These are phyloP conservation scores for Cryptococcus wingfieldii DNA, from an alignment of 1,284 basidiomycete species.

Conservation along the genomic window DNA sequence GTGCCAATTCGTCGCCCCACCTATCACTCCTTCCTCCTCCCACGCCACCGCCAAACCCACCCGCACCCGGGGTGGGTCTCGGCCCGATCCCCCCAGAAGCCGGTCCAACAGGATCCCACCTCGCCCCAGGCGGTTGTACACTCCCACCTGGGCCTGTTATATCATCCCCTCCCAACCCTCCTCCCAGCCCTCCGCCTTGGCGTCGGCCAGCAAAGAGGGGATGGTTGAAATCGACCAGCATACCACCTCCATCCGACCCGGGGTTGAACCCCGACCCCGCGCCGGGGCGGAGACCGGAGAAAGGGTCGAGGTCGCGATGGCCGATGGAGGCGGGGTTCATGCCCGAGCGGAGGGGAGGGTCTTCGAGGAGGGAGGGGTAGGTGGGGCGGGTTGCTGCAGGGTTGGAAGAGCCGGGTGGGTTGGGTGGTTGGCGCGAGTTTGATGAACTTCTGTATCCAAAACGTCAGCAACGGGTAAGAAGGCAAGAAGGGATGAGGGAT, in stretches of 20 bases:
- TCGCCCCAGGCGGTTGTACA: conserved; percentile 50
- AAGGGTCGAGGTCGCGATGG: conserved; percentile 53
- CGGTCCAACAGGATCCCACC: conserved; percentile 56
- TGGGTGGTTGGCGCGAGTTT: neutral
- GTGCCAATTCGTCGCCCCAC: conserved; percentile 47
- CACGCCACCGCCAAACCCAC: conserved; percentile 19
- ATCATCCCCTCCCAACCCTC: conserved; percentile 14
- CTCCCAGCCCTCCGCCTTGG: neutral
- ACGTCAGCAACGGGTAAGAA: neutral
- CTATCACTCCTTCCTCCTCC: conserved; percentile 30
- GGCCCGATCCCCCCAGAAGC: conserved; percentile 7
- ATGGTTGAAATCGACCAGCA: conserved; percentile 54
- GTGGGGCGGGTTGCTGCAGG: conserved; percentile 8
- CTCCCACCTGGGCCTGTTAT: conserved; percentile 35
- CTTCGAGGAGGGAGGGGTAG: conserved; percentile 18
- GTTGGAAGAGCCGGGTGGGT: conserved; percentile 17
- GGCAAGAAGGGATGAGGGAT: neutral
- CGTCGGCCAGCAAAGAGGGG: conserved; percentile 50
- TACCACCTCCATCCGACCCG: conserved; percentile 49
- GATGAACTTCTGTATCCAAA: neutral
- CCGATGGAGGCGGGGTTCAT: conserved; percentile 48
- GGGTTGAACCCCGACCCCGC: conserved; percentile 30
- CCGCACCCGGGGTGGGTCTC: neutral
- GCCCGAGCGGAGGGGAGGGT: neutral
- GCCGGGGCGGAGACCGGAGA: conserved; percentile 39